Evolutionary conservation across 2,329 filamentous ascomycete species (phyloP), one percentile per base, ranked within the genome.

Genomic region (Alternaria sp.): DNA sequence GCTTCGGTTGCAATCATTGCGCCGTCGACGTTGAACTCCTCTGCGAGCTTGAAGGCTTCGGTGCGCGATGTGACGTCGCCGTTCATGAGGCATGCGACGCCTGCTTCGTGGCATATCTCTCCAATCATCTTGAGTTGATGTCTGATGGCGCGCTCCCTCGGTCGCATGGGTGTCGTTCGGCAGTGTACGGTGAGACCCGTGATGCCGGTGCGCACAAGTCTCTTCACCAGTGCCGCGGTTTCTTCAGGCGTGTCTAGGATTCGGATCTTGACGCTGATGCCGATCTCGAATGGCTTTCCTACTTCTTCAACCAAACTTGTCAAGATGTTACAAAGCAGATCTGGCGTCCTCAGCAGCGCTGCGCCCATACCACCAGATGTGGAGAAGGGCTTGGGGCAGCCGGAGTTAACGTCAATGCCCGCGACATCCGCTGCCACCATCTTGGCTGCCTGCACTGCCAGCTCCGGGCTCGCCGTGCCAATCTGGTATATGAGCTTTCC

Each of bases 311-410:
- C 94, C 9, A 99, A 84, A 0, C 92, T 89, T 62, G 91, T 89
- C 7, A 99, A 84, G 65, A 99, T 99, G 0, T 89, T 86, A 69
- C 89, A 91, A 1, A 99, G 86, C 71, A 87, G 88, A 66, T 98
- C 94, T 0, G 95, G 94, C 0, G 91, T 94, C 68, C 87, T 88
- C 16, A 99, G 86, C 20, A 99, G 85, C 1, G 94, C 94, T 0
- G 95, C 95, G 49, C 95, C 95, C 95, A 99, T 99, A 49, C 95
- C 95, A 61, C 93, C 93, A 64, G 87, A 87, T 2, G 94, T 97
- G 73, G 92, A 96, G 80, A 99, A 99, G 0, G 94, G 92, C 79
- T 99, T 99, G 0, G 95, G 95, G 75, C 95, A 99, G n/a, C 95
- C 95, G 0, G 95, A 93, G 78, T 99, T 99, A 63, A 99, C 91